These are phyloP conservation scores for Hemisphaericaspora lyxosophila DNA, from an alignment of 1,139 yeast species.

Conservation along the genomic window DNA sequence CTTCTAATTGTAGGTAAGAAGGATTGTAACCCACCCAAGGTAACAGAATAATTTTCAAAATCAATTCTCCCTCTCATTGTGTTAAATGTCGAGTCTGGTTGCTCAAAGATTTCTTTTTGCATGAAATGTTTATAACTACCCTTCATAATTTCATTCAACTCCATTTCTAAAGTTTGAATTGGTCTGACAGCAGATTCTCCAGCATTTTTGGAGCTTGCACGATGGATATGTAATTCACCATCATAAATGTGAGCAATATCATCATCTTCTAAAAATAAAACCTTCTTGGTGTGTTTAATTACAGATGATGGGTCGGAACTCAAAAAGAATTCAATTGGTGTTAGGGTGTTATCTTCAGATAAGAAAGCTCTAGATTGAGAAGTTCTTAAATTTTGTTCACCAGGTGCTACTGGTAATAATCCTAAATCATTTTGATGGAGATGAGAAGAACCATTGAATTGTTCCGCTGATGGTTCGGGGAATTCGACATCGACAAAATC, in stretches of 20 bases:
- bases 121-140: constrained; percentile 95
- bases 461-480: constrained; percentile 54
- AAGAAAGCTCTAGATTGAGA: constrained; percentile 92
- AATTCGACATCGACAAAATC: constrained; percentile 99
- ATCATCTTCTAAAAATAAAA: constrained; percentile 93
- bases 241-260: constrained; percentile 98
- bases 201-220: constrained; percentile 79
- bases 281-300: constrained; percentile 95
- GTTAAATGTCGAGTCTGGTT: constrained; percentile 96
- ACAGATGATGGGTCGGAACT: constrained; percentile 99
- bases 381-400: constrained; percentile 65
- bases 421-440: constrained; percentile 23
- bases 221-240: constrained; percentile 97
- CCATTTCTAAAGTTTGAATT: constrained; percentile 95
- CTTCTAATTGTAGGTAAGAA: constrained; percentile 88
- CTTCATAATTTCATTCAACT: constrained; percentile 96
- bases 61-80: constrained; percentile 99
- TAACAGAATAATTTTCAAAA: constrained; percentile 73
- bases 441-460: constrained; percentile 8
- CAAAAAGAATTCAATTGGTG: constrained; percentile 93
- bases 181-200: constrained; percentile 93
- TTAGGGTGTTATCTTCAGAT: constrained; percentile 87
- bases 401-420: constrained; percentile 40
- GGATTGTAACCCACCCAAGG: constrained; percentile 85
- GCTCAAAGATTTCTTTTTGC: constrained; percentile 99